Conservation (phyloP, 1,284 basidiomycete species). For the Naganishia albida region DNA sequence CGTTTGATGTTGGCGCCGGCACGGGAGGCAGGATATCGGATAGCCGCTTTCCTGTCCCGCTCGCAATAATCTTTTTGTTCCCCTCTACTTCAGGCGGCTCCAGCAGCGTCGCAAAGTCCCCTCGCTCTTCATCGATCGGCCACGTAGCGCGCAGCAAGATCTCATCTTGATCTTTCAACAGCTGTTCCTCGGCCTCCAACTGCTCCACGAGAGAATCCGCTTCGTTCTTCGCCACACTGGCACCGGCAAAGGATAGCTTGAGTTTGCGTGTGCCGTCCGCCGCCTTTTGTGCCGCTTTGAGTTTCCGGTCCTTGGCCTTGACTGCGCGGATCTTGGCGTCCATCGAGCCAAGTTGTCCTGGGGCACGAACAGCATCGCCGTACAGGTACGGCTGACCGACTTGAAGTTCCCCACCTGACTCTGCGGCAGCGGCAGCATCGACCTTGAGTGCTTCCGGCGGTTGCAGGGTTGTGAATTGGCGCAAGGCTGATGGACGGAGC, state of each 20-base stretch:
- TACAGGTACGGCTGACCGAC: slow-evolving; percentile 24
- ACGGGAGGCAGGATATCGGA: slow-evolving; percentile 16
- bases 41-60: slow-evolving; percentile 11
- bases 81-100: slow-evolving; percentile 5
- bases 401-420: slow-evolving; percentile 9
- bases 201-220: slow-evolving; percentile 19
- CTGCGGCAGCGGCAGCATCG: slow-evolving; percentile 18
- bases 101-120: slow-evolving; percentile 26
- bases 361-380: slow-evolving; percentile 31
- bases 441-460: slow-evolving; percentile 28
- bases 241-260: slow-evolving; percentile 26
- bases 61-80: not conserved
- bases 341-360: slow-evolving; percentile 28
- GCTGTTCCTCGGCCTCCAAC: slow-evolving; percentile 11
- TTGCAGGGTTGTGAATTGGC: slow-evolving; percentile 13
- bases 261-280: slow-evolving; percentile 22
- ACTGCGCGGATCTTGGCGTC: slow-evolving; percentile 29
- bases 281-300: slow-evolving; percentile 16
- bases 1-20: not conserved
- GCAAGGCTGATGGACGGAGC: slow-evolving; percentile 24
- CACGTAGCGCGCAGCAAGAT: slow-evolving; percentile 31
- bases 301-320: slow-evolving; percentile 25
- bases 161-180: slow-evolving; percentile 27
- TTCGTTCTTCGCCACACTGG: not conserved
- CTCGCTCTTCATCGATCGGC: slow-evolving; percentile 29